Base-by-base conservation (phyloP, 345 rosid genomes). In the Euphorbia pulcherrima region DNA sequence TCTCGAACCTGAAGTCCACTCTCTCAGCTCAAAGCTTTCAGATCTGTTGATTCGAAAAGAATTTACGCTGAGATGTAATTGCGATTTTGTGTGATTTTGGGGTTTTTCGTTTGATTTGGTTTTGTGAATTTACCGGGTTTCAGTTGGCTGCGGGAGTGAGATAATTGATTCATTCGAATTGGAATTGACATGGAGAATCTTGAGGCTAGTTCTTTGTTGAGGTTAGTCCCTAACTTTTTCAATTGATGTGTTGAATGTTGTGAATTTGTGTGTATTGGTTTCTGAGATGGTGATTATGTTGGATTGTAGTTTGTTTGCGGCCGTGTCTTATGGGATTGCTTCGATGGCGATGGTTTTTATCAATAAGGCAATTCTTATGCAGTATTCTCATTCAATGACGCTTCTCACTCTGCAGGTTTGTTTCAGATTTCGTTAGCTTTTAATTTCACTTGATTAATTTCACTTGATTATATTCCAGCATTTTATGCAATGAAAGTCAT, bases 331-430 rank as follows among this genome's bases (percentile, higher is more conserved):
- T 86, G 99, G 97, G 62, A 54, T 84, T 77, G 87, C 92, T 77
- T 94, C 97, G 0, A 94, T 94, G 99, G 95, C 96, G 4, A 94
- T 94, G 99, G 99, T 91, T 61, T 94, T 94, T 69, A 91, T 94
- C 81, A 94, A 94, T 56, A 94, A 91, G 78, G 96, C 96, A 37
- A 84, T 91, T 62, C 64, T 94, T 37, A 91, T 94, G 97, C 92
- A 89, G 75, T 94, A 88, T 75, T 69, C 86, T 10, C 68, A 89
- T 59, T 91, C 97, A 0, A 89, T 94, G 99, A 89, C 97, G 60
- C 80, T 94, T 76, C 97, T 94, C 62, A 80, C 90, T 2, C 39
- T 91, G 5, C 99, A 94, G 96, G 99, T 94, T 78, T 60, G 50
- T 12, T 12, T 44, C 50, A 12, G 50, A 44, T 7, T 44, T 44